These are phyloP conservation scores for Tremella fuciformis DNA, from an alignment of 768 basidiomycete genomes.

Conservation along the genomic window DNA sequence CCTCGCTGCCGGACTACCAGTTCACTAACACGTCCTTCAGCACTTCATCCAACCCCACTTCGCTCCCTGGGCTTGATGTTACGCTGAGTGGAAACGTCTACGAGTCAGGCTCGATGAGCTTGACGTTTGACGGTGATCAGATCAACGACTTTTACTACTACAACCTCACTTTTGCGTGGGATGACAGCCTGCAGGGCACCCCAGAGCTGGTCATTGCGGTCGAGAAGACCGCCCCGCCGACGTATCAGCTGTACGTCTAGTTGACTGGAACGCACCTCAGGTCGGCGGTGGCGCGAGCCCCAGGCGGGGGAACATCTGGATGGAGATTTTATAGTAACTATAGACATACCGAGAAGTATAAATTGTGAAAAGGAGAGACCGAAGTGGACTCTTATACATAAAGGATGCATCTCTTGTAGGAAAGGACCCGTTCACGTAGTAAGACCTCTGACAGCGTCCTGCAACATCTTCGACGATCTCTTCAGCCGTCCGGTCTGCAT, in stretches of 20 bases:
- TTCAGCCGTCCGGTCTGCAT: too few relatives aligned
- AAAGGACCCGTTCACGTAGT: too few relatives aligned
- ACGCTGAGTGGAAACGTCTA: conserved; percentile 16
- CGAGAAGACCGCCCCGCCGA: conserved; percentile 13
- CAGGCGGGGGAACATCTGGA: too few relatives aligned
- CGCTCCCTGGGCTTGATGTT: conserved; percentile 23
- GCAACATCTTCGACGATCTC: too few relatives aligned
- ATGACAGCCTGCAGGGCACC: neutral
- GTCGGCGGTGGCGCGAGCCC: too few relatives aligned
- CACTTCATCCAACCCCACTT: neutral
- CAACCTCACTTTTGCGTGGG: conserved; percentile 8
- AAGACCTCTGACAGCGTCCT: too few relatives aligned
- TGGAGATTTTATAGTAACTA: too few relatives aligned
- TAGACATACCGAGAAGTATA: too few relatives aligned
- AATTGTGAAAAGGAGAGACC: too few relatives aligned
- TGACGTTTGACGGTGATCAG: conserved; percentile 6
- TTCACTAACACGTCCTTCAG: conserved; percentile 6
- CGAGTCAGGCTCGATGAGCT: neutral
- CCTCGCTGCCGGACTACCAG: conserved; percentile 15
- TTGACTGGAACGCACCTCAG: too few relatives aligned
- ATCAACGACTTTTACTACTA: conserved; percentile 9
- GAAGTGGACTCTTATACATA: too few relatives aligned
- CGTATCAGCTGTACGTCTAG: neutral
- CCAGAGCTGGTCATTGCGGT: conserved; percentile 8
- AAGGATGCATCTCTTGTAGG: too few relatives aligned